Base-by-base conservation (phyloP, 2,329 filamentous ascomycete genomes). In the Atkinsonella hypoxylon region DNA sequence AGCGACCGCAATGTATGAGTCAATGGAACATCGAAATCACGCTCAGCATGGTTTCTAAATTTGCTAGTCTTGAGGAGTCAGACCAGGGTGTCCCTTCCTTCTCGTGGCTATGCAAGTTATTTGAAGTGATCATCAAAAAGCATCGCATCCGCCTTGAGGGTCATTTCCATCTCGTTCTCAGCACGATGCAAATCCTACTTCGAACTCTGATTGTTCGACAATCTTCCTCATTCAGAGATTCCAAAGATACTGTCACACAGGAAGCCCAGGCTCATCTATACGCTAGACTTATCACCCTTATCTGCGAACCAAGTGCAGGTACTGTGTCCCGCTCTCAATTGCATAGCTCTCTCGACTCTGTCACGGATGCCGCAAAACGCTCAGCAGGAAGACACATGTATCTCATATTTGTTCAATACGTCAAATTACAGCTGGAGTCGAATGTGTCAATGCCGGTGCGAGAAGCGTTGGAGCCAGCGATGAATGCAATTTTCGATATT, bases 321-420 rank as follows among this genome's bases (percentile, higher is more conserved):
- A 73, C 77, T 4, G 77, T 82, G 20, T 72, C 75, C 3, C 71
- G 72, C 7, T 62, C 65, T 2, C 68, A 69, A 58, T 69, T 70
- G 49, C 67, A 68, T 47, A 67, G 65, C 47, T 61, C 66, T 15
- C 70, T 84, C 26, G 77, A 80, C 58, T 82, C 79, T 22, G 79
- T 78, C 1, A 79, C 74, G 1, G 79, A 81, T 55, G 74, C 72
- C 31, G 80, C 79, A 18, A 82, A 81, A 66, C 72, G 78, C 15
- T 77, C 76, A 7, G 79, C 79, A 1, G 79, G 79, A 4, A 72
- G 77, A 55, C 73, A 82, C 64, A 82, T 84, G 75, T 80, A 80
- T 56, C 64, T 78, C 31, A 65, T 83, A 6, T 62, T 84, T 42
- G 74, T 78, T 66, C 66, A 72, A 49, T 84, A 82, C 58, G 70